A percentile compares a stretch with the other conserved stretches of the same genome.
phyloP scores from a whole-genome alignment of 805 yeast genomes.

The Jamesozyma spencerorum region DNA sequence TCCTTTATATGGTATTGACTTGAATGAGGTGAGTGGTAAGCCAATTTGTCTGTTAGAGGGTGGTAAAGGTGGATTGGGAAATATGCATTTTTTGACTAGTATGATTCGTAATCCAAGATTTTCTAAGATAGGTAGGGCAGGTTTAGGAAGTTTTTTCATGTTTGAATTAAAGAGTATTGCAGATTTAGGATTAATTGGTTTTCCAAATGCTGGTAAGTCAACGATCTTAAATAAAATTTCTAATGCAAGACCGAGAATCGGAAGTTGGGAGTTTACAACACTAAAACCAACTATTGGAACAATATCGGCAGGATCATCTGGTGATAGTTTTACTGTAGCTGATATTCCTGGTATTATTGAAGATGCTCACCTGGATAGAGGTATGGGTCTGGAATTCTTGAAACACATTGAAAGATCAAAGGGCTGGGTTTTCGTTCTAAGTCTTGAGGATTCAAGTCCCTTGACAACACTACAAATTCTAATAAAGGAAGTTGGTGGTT shows the following conservation, averaged over 20 bases:
- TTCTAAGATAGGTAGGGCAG: slow-evolving; percentile 68
- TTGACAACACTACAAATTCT: slow-evolving; percentile 53
- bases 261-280: slow-evolving; percentile 96
- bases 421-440: slow-evolving; percentile 80
- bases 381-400: slow-evolving; percentile 88
- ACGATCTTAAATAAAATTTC: slow-evolving; percentile 81
- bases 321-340: slow-evolving; percentile 78
- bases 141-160: slow-evolving; percentile 55
- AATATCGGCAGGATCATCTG: slow-evolving; percentile 48
- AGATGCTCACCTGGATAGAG: slow-evolving; percentile 78
- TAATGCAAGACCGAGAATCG: slow-evolving; percentile 80
- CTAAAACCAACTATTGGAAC: slow-evolving; percentile 89
- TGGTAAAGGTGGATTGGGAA: slow-evolving; percentile 92
- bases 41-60: slow-evolving; percentile 72
- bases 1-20: slow-evolving; percentile 77
- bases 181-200: slow-evolving; percentile 86
- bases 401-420: slow-evolving; percentile 88
- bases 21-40: slow-evolving; percentile 46
- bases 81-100: slow-evolving; percentile 84
- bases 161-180: slow-evolving; percentile 85
- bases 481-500: slow-evolving; percentile 60
- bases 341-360: slow-evolving; percentile 93
- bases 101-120: slow-evolving; percentile 85
- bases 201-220: slow-evolving; percentile 96
- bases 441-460: slow-evolving; percentile 62